Conservation (phyloP, 345 rosid species). For the Bretschneidera sinensis region DNA sequence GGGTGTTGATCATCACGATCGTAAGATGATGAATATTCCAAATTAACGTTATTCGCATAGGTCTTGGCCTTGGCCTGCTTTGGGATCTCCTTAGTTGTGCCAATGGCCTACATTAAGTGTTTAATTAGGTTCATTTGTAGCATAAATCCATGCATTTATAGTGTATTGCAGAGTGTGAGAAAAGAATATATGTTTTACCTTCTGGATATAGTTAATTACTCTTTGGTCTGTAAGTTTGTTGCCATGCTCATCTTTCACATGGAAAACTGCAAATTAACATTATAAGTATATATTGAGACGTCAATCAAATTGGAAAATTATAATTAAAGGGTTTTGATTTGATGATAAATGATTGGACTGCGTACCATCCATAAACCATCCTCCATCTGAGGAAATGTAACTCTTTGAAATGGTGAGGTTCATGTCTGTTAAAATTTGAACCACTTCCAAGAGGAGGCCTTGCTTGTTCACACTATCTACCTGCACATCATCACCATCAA, state of each 20-base stretch:
- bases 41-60: constrained; percentile 16
- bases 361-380: constrained; percentile 85
- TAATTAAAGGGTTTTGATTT: too few species aligned
- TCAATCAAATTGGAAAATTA: neutral
- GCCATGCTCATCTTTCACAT: constrained; percentile 72
- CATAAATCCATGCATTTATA: too few species aligned
- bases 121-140: too few species aligned
- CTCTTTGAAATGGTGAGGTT: constrained; percentile 56
- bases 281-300: neutral
- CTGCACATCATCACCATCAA: constrained; percentile 13
- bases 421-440: constrained; percentile 68
- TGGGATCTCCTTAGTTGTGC: constrained; percentile 43
- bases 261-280: constrained; percentile 47
- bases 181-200: constrained; percentile 37
- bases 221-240: constrained; percentile 53
- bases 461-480: constrained; percentile 68
- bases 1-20: constrained; percentile 29
- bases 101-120: constrained; percentile 58
- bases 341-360: too few species aligned
- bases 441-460: constrained; percentile 73
- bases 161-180: too few species aligned
- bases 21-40: constrained; percentile 19
- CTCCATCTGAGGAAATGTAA: constrained; percentile 74
- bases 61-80: constrained; percentile 19
- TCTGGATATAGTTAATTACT: constrained; percentile 49